Conservation (phyloP, 768 basidiomycete genomes). For the Boletus vermiculosoides region DNA sequence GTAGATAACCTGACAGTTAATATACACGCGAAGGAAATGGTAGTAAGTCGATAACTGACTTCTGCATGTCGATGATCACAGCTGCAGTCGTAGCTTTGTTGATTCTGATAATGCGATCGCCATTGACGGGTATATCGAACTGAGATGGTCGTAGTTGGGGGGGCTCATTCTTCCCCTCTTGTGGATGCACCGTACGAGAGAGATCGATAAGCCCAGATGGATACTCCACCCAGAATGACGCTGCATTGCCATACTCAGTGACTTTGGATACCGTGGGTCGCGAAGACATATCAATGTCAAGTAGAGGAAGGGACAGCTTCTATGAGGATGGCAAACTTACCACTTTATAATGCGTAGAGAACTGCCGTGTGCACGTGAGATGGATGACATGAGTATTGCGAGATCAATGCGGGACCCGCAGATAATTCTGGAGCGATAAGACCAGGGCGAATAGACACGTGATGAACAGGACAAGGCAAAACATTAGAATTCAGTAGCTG, state of each 20-base stretch:
- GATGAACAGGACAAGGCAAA: slow-evolving; percentile 2
- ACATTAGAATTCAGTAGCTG: slow-evolving; percentile 2
- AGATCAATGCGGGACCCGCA: background rate
- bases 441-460: slow-evolving; percentile 5
- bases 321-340: background rate
- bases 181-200: slow-evolving; percentile 46
- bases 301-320: background rate
- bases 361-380: background rate
- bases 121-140: slow-evolving; percentile 54
- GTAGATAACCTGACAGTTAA: background rate
- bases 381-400: background rate
- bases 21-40: background rate
- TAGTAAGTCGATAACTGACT: slow-evolving; percentile 41
- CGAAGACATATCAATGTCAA: slow-evolving; percentile 37
- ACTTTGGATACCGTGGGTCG: slow-evolving; percentile 45
- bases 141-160: slow-evolving; percentile 38
- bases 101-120: slow-evolving; percentile 50
- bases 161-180: slow-evolving; percentile 28
- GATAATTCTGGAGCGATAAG: slow-evolving; percentile 16
- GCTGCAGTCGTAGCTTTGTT: slow-evolving; percentile 50
- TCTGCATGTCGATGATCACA: slow-evolving; percentile 75
- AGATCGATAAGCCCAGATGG: slow-evolving; percentile 62
- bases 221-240: slow-evolving; percentile 68
- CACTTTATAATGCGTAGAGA: slow-evolving; percentile 5
- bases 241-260: slow-evolving; percentile 53